A percentile compares a stretch with the other conserved stretches of the same genome.
These are phyloP conservation scores for Tolypocladium album DNA, from an alignment of 2,329 filamentous ascomycete genomes.

Conservation along the genomic window DNA sequence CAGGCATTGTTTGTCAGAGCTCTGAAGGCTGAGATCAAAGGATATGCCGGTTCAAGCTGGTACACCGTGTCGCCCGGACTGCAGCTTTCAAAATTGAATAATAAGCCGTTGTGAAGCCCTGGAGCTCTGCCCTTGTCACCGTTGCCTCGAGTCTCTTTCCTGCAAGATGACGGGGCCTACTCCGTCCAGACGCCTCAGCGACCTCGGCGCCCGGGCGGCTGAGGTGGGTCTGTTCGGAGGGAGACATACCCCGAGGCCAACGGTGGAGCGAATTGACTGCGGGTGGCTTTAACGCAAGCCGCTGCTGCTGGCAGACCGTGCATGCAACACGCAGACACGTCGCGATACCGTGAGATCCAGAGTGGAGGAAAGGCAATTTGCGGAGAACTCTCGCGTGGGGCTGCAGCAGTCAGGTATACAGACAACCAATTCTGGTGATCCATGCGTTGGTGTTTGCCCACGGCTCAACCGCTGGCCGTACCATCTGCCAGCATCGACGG, in stretches of 20 bases:
- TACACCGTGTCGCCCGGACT: too few species aligned
- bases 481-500: neutral
- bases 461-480: neutral
- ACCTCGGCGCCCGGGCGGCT: neutral
- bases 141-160: neutral
- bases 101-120: neutral
- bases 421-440: neutral
- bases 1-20: neutral
- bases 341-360: neutral
- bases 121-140: neutral
- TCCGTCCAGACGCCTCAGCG: neutral
- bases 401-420: neutral
- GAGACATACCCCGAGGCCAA: neutral
- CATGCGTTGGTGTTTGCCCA: neutral
- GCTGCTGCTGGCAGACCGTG: neutral
- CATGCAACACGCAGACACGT: neutral
- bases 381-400: neutral
- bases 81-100: neutral
- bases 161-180: neutral
- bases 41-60: neutral
- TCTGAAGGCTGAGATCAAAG: neutral
- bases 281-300: neutral
- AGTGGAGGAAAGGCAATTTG: neutral
- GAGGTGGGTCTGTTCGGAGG: neutral
- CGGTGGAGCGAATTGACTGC: neutral